Evolutionary conservation across 169 alveolate species (phyloP), one percentile per base, ranked within the genome.

Genomic region (Eimeria mitis): DNA sequence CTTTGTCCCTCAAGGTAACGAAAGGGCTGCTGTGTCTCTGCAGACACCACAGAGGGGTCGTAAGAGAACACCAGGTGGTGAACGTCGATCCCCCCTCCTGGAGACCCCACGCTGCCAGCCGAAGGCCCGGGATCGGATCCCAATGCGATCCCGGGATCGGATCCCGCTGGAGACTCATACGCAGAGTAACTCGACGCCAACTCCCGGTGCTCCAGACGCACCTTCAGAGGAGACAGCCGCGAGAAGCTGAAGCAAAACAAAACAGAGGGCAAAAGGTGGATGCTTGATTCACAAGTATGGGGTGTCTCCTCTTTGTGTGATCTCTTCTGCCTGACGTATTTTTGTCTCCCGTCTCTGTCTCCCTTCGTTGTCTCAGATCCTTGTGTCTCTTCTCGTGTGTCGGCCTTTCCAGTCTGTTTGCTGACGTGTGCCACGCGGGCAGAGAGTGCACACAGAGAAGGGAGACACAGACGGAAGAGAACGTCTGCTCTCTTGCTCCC

Each of bases 1-100:
- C 90, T 83, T 49, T 83, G 90, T 21, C 90, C 90, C 54, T 83
- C 90, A 23, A 83, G 75, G 75, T 83, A 83, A 76, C 61, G 90
- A 31, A 83, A 83, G 90, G 75, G 75, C 56, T 25, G 75, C 42
- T 56, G 68, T 37, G 71, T 49, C 90, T 83, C 65, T 28, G 31
- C 44, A 83, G 90, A 83, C 25, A 83, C 75, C n/a, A 28, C 54
- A 52, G 71, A 1, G 52, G 90, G 90, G 42, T 83, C 76, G 52
- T 83, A 83, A 25, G 90, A 54, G 52, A 83, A 83, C 76, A 83
- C 59, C 90, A 83, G 56, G 90, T 83, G 90, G 90, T 54, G 44
- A 34, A 49, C 75, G 40, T 83, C 90, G 75, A n/a, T 68, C 56
- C 68, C 76, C 34, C 31, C 73, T 11, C 28, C 89, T 1, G 68